Evolutionary conservation across 1,284 basidiomycete genomes (phyloP), one percentile per base, ranked within the genome.

Genomic region (Thecaphora frezii): DNA sequence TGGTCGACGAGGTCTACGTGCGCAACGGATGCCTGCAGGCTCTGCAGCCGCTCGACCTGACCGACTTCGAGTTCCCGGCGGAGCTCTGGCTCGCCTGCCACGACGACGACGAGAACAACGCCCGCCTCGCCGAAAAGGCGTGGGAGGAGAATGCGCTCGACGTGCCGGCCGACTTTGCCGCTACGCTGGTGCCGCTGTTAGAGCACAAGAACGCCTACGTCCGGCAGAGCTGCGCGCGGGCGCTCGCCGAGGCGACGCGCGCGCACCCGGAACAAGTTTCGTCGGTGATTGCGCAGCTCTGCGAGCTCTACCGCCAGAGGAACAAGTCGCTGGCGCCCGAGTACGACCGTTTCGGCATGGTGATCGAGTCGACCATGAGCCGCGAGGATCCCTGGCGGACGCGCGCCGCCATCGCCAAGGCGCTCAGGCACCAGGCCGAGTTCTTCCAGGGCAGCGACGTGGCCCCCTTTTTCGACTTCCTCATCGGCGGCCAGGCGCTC

Each of bases 81-180:
- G 87, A 91, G 77, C 81, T 99, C 0, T 93, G 91, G 87, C 85
- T 97, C 37, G 89, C 90, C 3, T 88, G 86, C 59, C 91, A 97
- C 71, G 96, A 98, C 63, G 85, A 86, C 7, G 94, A 98, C 76
- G 90, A 92, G 67, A 90, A 94, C 74, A 97, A 96, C 66, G 87
- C 88, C 0, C 84, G 88, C 42, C 82, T 97, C 38, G 93, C 93
- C 9, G 82, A 83, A 25, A 87, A 88, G 70, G 80, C 93, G 13
- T 98, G 93, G 94, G 93, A 96, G 55, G 96, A 98, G 72, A 98
- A 98, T 70, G 93, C 90, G 13, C 81, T 98, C 36, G 92, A 97
- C 73, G 86, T 96, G 7, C 86, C 90, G 0, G 89, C 90, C 69
- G 80, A 79, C 3, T 96, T 88, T 79, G 80, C 91, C 1, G 77